A percentile compares a stretch with the other conserved stretches of the same genome.
Evolutionary conservation across 2,329 filamentous ascomycete species (phyloP).

Genomic region (Fusarium nygamai): DNA sequence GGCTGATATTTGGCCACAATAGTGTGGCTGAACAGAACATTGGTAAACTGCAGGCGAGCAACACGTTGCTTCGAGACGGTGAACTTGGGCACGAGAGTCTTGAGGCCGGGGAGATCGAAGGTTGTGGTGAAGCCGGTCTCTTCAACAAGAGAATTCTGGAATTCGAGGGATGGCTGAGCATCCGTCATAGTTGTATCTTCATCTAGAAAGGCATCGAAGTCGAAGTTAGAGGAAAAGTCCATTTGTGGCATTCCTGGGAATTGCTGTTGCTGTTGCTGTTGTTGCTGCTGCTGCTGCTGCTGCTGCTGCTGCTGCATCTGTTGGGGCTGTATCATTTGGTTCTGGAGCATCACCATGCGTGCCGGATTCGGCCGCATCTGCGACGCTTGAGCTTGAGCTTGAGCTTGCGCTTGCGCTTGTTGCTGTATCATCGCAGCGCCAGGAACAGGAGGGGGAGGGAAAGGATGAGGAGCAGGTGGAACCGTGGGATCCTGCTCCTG

Average conservation of each 20-base stretch:
- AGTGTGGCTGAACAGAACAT: slow-evolving; percentile 65
- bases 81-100: slow-evolving; percentile 63
- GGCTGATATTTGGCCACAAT: slow-evolving; percentile 69
- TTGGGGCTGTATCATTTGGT: background rate
- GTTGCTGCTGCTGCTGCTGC: too few species aligned
- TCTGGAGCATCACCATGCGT: background rate
- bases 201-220: slow-evolving; percentile 34
- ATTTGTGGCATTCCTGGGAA: background rate
- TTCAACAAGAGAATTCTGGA: slow-evolving; percentile 62
- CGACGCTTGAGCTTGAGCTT: background rate
- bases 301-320: background rate
- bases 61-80: slow-evolving; percentile 68
- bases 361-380: background rate
- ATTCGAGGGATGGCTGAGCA: slow-evolving; percentile 42
- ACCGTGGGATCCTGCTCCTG: slow-evolving; percentile 71
- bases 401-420: background rate
- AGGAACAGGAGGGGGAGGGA: background rate
- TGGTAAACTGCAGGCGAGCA: slow-evolving; percentile 61
- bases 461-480: background rate
- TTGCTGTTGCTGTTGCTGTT: slow-evolving; percentile 6
- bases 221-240: background rate
- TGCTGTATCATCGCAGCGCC: background rate
- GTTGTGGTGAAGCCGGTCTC: slow-evolving; percentile 69
- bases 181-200: slow-evolving; percentile 50
- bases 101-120: slow-evolving; percentile 68